A percentile compares a stretch with the other conserved stretches of the same genome.
These are phyloP conservation scores for Penicillium paxilli DNA, from an alignment of 495 filamentous ascomycete genomes.

Conservation along the genomic window DNA sequence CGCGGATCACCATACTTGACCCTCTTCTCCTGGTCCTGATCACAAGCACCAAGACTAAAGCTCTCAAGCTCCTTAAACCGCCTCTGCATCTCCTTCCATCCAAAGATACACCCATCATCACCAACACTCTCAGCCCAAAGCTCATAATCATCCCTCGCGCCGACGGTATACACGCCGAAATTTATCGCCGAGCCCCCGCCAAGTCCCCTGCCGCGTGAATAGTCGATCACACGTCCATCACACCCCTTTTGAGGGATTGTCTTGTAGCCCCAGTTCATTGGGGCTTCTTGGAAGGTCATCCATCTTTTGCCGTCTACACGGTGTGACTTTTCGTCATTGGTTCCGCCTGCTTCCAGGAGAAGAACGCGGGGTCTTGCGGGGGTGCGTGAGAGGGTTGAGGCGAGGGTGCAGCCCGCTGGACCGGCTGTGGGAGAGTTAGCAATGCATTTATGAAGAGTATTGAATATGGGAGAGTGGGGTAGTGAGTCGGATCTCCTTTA, in stretches of 20 bases:
- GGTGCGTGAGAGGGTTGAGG: constrained; percentile 45
- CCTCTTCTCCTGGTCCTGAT: constrained; percentile 31
- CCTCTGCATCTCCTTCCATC: constrained; percentile 48
- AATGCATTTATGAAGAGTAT: not conserved
- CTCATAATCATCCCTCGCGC: constrained; percentile 61
- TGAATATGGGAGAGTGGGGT: not conserved
- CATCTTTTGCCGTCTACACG: constrained; percentile 55
- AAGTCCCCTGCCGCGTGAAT: constrained; percentile 58
- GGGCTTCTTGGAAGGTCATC: constrained; percentile 44
- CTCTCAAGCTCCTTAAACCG: constrained; percentile 54
- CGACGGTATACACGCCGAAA: constrained; percentile 58
- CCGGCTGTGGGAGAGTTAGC: constrained; percentile 44
- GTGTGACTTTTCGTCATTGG: constrained; percentile 45
- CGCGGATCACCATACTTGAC: constrained; percentile 34
- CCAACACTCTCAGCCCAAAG: constrained; percentile 45
- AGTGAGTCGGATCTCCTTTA: too few species aligned
- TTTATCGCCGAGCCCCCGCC: constrained; percentile 65
- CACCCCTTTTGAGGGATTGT: constrained; percentile 55
- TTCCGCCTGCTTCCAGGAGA: constrained; percentile 57
- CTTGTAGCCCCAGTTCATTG: constrained; percentile 62
- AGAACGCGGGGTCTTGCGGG: constrained; percentile 48
- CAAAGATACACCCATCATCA: constrained; percentile 45
- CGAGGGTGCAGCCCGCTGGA: constrained; percentile 53
- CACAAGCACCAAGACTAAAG: constrained; percentile 42
- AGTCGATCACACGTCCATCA: constrained; percentile 51